Percentiles rank a stretch among this genome's conserved stretches.
These are phyloP conservation scores for Hippophae tibetana DNA, from an alignment of 306 rosid genomes.

Conservation along the genomic window DNA sequence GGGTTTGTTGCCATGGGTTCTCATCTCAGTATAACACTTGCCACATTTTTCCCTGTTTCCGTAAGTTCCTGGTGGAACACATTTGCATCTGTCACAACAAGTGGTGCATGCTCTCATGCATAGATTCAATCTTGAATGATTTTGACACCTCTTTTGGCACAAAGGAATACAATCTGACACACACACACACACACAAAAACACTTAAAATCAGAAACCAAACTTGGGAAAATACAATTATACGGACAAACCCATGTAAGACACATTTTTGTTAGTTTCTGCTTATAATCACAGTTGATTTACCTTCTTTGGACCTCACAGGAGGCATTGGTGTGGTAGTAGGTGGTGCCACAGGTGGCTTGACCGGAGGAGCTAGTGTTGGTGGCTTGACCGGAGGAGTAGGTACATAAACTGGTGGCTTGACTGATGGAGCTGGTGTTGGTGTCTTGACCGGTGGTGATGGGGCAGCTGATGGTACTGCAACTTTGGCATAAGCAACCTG, in stretches of 20 bases:
- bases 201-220: neutral
- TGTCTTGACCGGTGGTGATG: conserved; percentile 2
- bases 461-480: conserved; percentile 10
- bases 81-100: conserved; percentile 79
- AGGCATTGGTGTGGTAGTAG: conserved; percentile 14
- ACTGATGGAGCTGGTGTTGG: conserved; percentile 7
- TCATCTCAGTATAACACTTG: conserved; percentile 76
- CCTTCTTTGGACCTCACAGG: conserved; percentile 46
- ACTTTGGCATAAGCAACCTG: conserved; percentile 29
- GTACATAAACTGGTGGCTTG: conserved; percentile 5
- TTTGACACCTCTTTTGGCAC: conserved; percentile 49
- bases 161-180: conserved; percentile 56
- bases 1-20: conserved; percentile 49
- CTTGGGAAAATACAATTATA: neutral
- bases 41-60: conserved; percentile 83
- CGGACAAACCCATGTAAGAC: too few relatives aligned
- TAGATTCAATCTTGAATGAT: conserved; percentile 42
- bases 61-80: conserved; percentile 88
- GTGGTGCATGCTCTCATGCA: conserved; percentile 80
- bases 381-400: too few relatives aligned
- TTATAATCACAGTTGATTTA: conserved; percentile 7
- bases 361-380: too few relatives aligned
- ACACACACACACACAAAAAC: neutral
- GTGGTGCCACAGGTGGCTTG: too few relatives aligned
- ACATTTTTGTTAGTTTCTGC: too few relatives aligned